Evolutionary conservation across 2,329 filamentous ascomycete genomes (phyloP).

Genomic region (Diaporthe humulicola): DNA sequence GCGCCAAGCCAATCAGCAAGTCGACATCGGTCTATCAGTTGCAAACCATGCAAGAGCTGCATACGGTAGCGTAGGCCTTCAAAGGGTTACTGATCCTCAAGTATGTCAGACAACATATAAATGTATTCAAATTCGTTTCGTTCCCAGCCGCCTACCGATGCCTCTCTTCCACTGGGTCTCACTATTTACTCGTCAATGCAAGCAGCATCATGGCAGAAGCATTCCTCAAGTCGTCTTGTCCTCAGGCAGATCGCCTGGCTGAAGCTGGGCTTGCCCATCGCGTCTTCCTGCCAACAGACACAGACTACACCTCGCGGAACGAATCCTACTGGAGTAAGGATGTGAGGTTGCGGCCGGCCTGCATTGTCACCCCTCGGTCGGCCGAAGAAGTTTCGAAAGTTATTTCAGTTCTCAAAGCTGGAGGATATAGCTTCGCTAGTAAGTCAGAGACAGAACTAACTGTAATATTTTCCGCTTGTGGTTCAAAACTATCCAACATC

Average conservation of each 20-base stretch:
- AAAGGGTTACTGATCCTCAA: not conserved
- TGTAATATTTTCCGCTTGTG: too few relatives aligned
- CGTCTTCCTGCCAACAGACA: not conserved
- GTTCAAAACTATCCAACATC: too few relatives aligned
- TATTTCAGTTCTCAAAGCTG: not conserved
- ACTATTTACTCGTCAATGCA: not conserved
- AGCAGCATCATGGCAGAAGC: not conserved
- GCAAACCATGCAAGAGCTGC: not conserved
- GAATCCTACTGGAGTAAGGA: not conserved
- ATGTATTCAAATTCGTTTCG: not conserved
- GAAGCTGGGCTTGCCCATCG: not conserved
- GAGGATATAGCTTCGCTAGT: not conserved
- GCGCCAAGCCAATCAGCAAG: not conserved
- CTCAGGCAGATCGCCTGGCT: not conserved
- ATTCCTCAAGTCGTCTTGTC: not conserved
- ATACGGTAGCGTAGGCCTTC: not conserved
- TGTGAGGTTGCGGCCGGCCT: not conserved
- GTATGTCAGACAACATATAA: not conserved
- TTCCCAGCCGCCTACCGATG: too few relatives aligned
- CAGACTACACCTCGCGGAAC: not conserved
- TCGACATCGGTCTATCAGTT: not conserved
- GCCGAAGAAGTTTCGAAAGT: conserved; percentile 3
- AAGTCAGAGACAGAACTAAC: not conserved
- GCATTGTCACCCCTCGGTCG: conserved; percentile 2
- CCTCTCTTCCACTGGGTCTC: not conserved